phyloP scores from a whole-genome alignment of 805 yeast species.

The Cyberlindnera maritima region DNA sequence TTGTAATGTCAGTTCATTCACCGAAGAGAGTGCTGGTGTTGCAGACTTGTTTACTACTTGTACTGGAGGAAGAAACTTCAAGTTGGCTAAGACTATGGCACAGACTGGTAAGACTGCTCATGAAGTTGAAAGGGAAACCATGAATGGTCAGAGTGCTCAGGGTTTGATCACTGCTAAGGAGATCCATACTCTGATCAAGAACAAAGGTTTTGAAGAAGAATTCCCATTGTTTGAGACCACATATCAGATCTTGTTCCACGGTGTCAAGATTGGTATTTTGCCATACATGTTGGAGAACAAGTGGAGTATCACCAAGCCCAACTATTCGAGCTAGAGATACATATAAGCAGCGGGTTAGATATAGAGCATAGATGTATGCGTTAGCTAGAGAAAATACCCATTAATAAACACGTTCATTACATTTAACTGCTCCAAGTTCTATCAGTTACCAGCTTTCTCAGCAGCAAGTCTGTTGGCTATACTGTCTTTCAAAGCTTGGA shows the following conservation, averaged over 20 bases:
- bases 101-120: constrained; percentile 67
- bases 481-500: constrained; percentile 62
- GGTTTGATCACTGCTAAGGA: constrained; percentile 87
- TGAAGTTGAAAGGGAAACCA: constrained; percentile 75
- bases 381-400: background rate
- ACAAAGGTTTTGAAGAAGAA: constrained; percentile 33
- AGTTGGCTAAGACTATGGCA: constrained; percentile 82
- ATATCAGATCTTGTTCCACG: constrained; percentile 60
- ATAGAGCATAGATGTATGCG: no score
- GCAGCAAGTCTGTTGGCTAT: constrained; percentile 30
- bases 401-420: background rate
- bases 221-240: constrained; percentile 50
- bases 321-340: constrained; percentile 12
- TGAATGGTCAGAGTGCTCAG: constrained; percentile 94
- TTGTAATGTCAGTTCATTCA: constrained; percentile 75
- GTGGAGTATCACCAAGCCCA: constrained; percentile 28
- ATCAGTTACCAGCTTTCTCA: constrained; percentile 7
- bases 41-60: constrained; percentile 97
- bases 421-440: background rate
- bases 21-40: constrained; percentile 92
- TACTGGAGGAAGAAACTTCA: constrained; percentile 92
- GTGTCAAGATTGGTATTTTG: constrained; percentile 54
- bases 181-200: constrained; percentile 66
- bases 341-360: no score
- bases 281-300: constrained; percentile 48